phyloP scores from a whole-genome alignment of 768 basidiomycete species.

The Lactarius deliciosus region DNA sequence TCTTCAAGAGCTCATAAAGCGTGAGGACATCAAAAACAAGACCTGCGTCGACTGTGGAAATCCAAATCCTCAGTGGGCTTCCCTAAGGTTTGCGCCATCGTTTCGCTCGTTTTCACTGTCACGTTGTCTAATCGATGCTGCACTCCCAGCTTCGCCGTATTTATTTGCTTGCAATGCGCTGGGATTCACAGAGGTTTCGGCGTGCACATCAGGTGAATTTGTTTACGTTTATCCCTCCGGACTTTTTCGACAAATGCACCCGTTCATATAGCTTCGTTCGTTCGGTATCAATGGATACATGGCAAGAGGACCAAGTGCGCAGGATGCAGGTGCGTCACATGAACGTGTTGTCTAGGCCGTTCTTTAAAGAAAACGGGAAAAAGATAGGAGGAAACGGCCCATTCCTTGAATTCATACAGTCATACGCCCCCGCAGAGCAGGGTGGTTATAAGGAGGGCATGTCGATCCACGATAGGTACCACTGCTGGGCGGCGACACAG shows the following conservation, averaged over 20 bases:
- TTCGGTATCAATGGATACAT: slow-evolving; percentile 95
- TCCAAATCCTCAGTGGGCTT: slow-evolving; percentile 97
- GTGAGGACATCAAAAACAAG: slow-evolving; percentile 72
- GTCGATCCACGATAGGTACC: slow-evolving; percentile 75
- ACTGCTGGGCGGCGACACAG: slow-evolving; percentile 91
- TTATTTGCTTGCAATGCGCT: slow-evolving; percentile 89
- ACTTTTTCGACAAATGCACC: slow-evolving; percentile 27
- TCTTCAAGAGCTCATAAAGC: slow-evolving; percentile 72
- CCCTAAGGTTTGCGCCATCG: slow-evolving; percentile 53
- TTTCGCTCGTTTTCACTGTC: neutral
- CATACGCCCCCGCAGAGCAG: slow-evolving; percentile 63
- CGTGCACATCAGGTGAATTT: slow-evolving; percentile 79
- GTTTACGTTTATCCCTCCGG: neutral
- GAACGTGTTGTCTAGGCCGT: slow-evolving; percentile 12
- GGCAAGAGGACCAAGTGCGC: slow-evolving; percentile 84
- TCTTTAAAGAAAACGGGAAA: slow-evolving; percentile 4
- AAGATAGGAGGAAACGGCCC: slow-evolving; percentile 87
- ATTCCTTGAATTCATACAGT: slow-evolving; percentile 75
- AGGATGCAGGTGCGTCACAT: slow-evolving; percentile 74
- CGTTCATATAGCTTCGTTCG: slow-evolving; percentile 74
- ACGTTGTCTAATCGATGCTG: slow-evolving; percentile 12
- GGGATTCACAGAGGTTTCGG: slow-evolving; percentile 88
- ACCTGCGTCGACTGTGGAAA: slow-evolving; percentile 79
- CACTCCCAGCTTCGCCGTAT: slow-evolving; percentile 68
- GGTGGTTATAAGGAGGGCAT: slow-evolving; percentile 67